phyloP scores from a whole-genome alignment of 495 filamentous ascomycete genomes.

The Neurospora tetraspora region DNA sequence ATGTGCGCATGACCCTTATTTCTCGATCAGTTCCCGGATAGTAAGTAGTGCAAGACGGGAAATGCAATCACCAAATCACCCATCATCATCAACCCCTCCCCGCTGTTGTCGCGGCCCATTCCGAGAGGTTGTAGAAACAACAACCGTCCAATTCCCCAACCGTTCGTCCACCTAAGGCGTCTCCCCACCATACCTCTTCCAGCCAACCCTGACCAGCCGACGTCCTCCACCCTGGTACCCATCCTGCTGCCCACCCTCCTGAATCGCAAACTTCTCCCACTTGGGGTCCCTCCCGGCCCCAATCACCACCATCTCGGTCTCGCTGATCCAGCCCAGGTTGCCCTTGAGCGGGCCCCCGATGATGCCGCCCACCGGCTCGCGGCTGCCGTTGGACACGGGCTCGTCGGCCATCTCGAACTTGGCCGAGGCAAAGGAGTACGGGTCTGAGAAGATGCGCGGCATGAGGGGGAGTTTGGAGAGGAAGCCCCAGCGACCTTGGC shows the following conservation, averaged over 20 bases:
- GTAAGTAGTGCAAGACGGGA: background rate
- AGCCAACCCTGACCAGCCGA: slow-evolving; percentile 57
- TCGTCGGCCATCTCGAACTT: slow-evolving; percentile 77
- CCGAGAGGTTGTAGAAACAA: background rate
- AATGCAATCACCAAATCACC: background rate
- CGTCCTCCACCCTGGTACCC: slow-evolving; percentile 42
- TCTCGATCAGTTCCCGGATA: background rate
- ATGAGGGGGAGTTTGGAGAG: slow-evolving; percentile 68
- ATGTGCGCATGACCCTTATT: background rate
- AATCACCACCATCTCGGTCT: slow-evolving; percentile 59
- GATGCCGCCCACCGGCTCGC: background rate
- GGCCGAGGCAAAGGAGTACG: slow-evolving; percentile 66
- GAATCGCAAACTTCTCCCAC: slow-evolving; percentile 75
- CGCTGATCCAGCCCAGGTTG: slow-evolving; percentile 63
- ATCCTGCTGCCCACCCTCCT: slow-evolving; percentile 47
- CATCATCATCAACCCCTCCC: background rate
- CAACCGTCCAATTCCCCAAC: background rate
- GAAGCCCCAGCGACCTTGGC: slow-evolving; percentile 50
- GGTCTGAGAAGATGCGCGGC: slow-evolving; percentile 71
- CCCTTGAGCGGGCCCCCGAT: slow-evolving; percentile 53
- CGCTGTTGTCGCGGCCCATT: background rate
- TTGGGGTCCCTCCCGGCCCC: slow-evolving; percentile 71
- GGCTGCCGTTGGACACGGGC: slow-evolving; percentile 28
- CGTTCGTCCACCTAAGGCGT: background rate
- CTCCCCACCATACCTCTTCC: slow-evolving; percentile 60